phyloP scores from a whole-genome alignment of 192 early-diverging fungal genomes.

The Backusella luteola region DNA sequence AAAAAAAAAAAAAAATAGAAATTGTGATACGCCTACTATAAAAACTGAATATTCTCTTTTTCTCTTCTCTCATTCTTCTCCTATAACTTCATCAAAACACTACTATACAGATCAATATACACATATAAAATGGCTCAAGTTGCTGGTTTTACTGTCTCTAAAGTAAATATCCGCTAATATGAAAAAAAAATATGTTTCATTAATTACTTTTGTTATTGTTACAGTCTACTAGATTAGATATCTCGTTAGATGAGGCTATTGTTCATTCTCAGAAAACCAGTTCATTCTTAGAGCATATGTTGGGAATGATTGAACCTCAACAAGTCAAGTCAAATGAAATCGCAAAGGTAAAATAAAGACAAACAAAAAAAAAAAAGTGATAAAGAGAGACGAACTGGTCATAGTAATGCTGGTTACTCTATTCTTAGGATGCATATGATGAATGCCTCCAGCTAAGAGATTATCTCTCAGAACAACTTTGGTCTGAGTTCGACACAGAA shows the following conservation, averaged over 20 bases:
- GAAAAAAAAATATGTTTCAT: not conserved
- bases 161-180: not conserved
- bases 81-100: not conserved
- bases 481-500: slow-evolving; percentile 14
- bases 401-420: not conserved
- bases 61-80: not conserved
- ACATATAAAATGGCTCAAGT: not conserved
- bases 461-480: slow-evolving; percentile 18
- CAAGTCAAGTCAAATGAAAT: slow-evolving; percentile 9
- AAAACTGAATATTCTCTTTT: not conserved
- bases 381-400: not conserved
- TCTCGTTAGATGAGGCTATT: not conserved
- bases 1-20: not conserved
- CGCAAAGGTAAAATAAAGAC: not conserved
- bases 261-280: not conserved
- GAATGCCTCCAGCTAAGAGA: slow-evolving; percentile 16
- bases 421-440: slow-evolving; percentile 13
- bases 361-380: not conserved
- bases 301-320: slow-evolving; percentile 5
- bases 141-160: slow-evolving; percentile 10
- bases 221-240: slow-evolving; percentile 1
- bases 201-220: not conserved
- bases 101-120: not conserved
- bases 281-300: slow-evolving; percentile 9
- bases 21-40: not conserved